Evolutionary conservation across 495 filamentous ascomycete genomes (phyloP).

Genomic region (Penicillium angulare): DNA sequence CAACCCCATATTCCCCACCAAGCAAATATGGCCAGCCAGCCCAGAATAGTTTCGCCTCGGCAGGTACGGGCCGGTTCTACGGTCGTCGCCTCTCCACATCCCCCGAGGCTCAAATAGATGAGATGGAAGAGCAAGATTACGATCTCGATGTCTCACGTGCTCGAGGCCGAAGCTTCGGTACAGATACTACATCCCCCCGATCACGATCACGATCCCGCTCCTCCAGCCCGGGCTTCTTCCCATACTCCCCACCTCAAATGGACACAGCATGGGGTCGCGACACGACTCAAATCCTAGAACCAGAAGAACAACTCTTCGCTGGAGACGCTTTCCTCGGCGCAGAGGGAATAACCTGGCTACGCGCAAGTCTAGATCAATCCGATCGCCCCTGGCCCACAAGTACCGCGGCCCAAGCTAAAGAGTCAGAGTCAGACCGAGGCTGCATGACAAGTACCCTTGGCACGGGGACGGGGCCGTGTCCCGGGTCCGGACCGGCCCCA

Average conservation of each 20-base stretch:
- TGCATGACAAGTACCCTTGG: neutral
- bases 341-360: constrained; percentile 16
- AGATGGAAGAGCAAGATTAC: neutral
- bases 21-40: neutral
- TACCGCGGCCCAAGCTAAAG: too few species aligned
- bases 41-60: constrained; percentile 3
- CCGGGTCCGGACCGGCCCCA: constrained; percentile 2
- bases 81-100: constrained; percentile 8
- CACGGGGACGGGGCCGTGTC: neutral
- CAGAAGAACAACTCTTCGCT: neutral
- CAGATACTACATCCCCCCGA: constrained; percentile 4
- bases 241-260: constrained; percentile 22
- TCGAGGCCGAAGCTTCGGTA: constrained; percentile 11
- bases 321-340: constrained; percentile 9
- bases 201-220: constrained; percentile 3
- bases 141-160: constrained; percentile 5
- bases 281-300: neutral
- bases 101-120: constrained; percentile 5
- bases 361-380: constrained; percentile 9
- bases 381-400: too few species aligned
- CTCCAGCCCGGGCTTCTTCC: constrained; percentile 15
- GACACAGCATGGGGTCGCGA: constrained; percentile 4
- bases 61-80: constrained; percentile 17
- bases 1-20: constrained; percentile 8
- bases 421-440: too few species aligned